Base-by-base conservation (phyloP, 148 eudicot species). In the Mesembryanthemum crystallinum region DNA sequence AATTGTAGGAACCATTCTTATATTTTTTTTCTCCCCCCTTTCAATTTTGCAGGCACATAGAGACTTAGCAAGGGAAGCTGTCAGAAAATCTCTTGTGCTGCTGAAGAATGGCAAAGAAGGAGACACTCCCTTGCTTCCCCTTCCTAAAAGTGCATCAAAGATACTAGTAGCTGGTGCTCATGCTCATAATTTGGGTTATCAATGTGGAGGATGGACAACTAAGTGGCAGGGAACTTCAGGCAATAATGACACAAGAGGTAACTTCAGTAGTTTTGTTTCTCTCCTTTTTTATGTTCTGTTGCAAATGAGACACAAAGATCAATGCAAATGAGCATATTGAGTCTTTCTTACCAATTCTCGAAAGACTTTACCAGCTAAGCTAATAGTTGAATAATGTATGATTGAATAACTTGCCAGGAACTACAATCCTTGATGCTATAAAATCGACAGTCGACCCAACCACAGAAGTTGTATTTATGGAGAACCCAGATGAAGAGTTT, bases 171-270 rank as follows among this genome's bases (percentile, higher is more conserved):
- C 84, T 18, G 81, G 81, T 43, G 73, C 72, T 30, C 84, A 82
- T 77, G 84, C 84, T 73, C 78, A 77, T 33, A 77, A 73, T 69
- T 58, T 73, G 37, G 84, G 84, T 17, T 77, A 69, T 69, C 81
- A 82, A 25, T 82, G 84, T 63, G 84, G 84, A 3, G 84, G 81
- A 17, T 82, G 84, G 84, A 77, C 84, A 10, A 73, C 73, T 43
- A 64, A 77, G 3, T 77, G 81, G 81, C 81, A 77, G 23, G 84
- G 84, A 17, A 69, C 73, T 69, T 1, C 17, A 4, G 75, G 74
- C 30, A 82, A 82, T 47, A 37, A 69, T 18, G 71, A 37, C 52
- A 82, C 74, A 10, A 29, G 64, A 77, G 84, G 84, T 81, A 77
- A 45, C 49, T 45, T 45, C 1, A 8, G 14, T 45, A 35, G 39